Conservation (phyloP, 2,329 filamentous ascomycete species). For the Hypocrella siamensis region DNA sequence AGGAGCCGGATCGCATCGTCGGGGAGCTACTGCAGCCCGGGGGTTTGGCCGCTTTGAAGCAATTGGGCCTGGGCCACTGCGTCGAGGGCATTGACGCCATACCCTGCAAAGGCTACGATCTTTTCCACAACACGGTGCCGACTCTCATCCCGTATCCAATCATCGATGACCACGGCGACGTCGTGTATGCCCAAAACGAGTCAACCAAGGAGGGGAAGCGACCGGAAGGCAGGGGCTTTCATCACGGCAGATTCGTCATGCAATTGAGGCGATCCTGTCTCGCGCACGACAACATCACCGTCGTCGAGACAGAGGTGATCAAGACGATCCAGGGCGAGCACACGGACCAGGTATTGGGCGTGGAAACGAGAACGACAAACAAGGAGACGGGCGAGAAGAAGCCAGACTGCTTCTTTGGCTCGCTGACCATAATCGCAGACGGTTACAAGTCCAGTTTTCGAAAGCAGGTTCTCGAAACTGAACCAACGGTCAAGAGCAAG, state of each 20-base stretch:
- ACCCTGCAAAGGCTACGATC: conserved; percentile 70
- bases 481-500: conserved; percentile 61
- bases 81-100: conserved; percentile 81
- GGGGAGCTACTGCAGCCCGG: conserved; percentile 91
- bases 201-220: conserved; percentile 21
- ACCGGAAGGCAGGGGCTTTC: conserved; percentile 64
- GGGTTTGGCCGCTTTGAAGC: conserved; percentile 64
- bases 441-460: conserved; percentile 89
- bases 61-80: conserved; percentile 67
- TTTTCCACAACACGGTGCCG: conserved; percentile 62
- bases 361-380: conserved; percentile 54
- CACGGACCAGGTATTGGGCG: conserved; percentile 63
- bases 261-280: conserved; percentile 63
- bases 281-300: conserved; percentile 65
- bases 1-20: conserved; percentile 89
- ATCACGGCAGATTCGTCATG: conserved; percentile 87
- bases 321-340: conserved; percentile 56
- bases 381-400: conserved; percentile 37
- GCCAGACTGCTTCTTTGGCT: conserved; percentile 69
- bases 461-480: conserved; percentile 51
- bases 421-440: conserved; percentile 78
- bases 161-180: conserved; percentile 31
- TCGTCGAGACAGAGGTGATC: conserved; percentile 79
- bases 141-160: conserved; percentile 68
- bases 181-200: conserved; percentile 20